Evolutionary conservation across 306 rosid genomes (phyloP), one percentile per base, ranked within the genome.

Genomic region (Vigna reflexopilosa): DNA sequence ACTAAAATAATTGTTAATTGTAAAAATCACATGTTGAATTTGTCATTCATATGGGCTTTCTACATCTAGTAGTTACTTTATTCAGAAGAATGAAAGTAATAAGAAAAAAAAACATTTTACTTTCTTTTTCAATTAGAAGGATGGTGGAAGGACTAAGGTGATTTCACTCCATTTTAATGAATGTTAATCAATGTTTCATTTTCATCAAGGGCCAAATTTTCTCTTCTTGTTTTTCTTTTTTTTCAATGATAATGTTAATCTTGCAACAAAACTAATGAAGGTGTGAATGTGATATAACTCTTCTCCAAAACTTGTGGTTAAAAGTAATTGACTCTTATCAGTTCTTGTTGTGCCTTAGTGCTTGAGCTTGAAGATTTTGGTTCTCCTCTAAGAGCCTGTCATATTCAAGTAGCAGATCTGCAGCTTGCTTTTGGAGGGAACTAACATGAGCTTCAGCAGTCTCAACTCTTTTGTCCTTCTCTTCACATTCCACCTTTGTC

Each of bases 321-420:
- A 10, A 36, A 45, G 74, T 7, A 59, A 54, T 76, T 62, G 9
- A 6, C 1, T 51, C 22, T 56, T 9, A 14, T 28, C 3, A 42
- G 7, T 32, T 79, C 75, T 73, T 87, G 15, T 14, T 78, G 15
- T 38, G 78, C 57, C 90, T 83, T 15, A 52, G 22, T 40, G 83
- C 54, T 82, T 87, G 94, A 88, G 83, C 81, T 80, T 90, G 96
- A 81, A 90, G 96, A 63, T 85, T 90, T 79, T 93, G 98, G 88
- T 90, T 93, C 77, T 90, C 96, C 88, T 90, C 94, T 51, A 93
- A 87, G 45, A 93, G 89, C 16, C 92, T 83, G 73, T 90, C 97
- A 9, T 90, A 92, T 72, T 92, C 97, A 9, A 92, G 96, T 57
- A 92, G 89, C 48, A 92, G 76, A 85, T 92, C 94, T 2, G 96